These are phyloP conservation scores for Colletotrichum camelliae DNA, from an alignment of 2,329 filamentous ascomycete genomes.

Conservation along the genomic window DNA sequence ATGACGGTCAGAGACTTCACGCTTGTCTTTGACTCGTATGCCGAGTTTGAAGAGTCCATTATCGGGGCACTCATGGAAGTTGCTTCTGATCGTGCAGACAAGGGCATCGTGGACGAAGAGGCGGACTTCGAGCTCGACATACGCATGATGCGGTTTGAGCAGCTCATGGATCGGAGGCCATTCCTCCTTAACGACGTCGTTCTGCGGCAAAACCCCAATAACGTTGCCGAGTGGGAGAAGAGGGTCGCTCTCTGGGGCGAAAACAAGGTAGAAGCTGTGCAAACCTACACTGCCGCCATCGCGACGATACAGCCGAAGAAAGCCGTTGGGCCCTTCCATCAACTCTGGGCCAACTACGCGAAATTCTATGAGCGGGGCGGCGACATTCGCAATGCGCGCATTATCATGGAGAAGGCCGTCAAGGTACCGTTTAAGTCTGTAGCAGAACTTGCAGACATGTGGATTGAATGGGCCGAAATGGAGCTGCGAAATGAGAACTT, in stretches of 20 bases:
- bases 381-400: conserved; percentile 81
- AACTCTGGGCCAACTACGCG: conserved; percentile 95
- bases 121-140: conserved; percentile 95
- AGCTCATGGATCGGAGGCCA: conserved; percentile 94
- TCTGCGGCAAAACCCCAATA: conserved; percentile 93
- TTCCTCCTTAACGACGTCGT: conserved; percentile 97
- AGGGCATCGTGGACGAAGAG: conserved; percentile 77
- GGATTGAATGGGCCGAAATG: conserved; percentile 99
- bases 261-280: conserved; percentile 88
- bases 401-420: conserved; percentile 97
- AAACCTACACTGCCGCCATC: conserved; percentile 95
- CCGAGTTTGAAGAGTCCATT: conserved; percentile 95
- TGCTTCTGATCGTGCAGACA: conserved; percentile 79
- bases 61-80: conserved; percentile 91
- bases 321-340: conserved; percentile 89
- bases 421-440: conserved; percentile 98
- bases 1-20: conserved; percentile 99
- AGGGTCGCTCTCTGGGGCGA: conserved; percentile 94
- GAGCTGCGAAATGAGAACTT: conserved; percentile 96
- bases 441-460: conserved; percentile 95
- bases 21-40: conserved; percentile 93
- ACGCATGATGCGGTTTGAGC: conserved; percentile 96
- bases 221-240: conserved; percentile 97
- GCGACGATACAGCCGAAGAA: conserved; percentile 93
- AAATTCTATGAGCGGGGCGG: conserved; percentile 94